These are phyloP conservation scores for Aspergillus oerlinghausenensis DNA, from an alignment of 2,329 filamentous ascomycete genomes.

Conservation along the genomic window DNA sequence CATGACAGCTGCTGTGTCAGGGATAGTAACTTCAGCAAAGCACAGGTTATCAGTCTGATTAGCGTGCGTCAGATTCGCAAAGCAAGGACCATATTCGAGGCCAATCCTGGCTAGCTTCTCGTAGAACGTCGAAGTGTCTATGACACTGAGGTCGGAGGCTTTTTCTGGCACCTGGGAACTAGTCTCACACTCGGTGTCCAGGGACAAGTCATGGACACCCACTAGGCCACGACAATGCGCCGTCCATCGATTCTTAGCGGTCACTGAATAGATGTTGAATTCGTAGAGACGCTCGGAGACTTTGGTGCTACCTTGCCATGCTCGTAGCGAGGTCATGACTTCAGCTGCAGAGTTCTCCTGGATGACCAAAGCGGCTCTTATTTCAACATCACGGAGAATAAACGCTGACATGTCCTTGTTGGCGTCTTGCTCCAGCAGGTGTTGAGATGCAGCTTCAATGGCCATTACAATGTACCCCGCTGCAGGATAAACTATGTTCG, in stretches of 20 bases:
- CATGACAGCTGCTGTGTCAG: conserved; percentile 24
- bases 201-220: not conserved
- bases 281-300: conserved; percentile 3
- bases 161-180: too few species aligned
- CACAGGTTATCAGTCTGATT: conserved; percentile 7
- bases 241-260: conserved; percentile 19
- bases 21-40: conserved; percentile 19
- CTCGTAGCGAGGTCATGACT: conserved; percentile 11
- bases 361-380: conserved; percentile 21
- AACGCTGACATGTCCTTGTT: conserved; percentile 1
- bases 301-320: not conserved
- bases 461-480: conserved; percentile 29
- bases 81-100: conserved; percentile 26
- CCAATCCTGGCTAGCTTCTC: conserved; percentile 18
- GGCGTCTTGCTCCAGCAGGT: conserved; percentile 1
- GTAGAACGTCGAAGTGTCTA: conserved; percentile 23
- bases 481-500: conserved; percentile 25
- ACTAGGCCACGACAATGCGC: conserved; percentile 22
- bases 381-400: conserved; percentile 17
- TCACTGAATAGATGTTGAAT: conserved; percentile 21
- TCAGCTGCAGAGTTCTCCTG: conserved; percentile 14
- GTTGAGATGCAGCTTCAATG: conserved; percentile 22
- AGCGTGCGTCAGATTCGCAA: conserved; percentile 19
- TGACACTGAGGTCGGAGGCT: not conserved
- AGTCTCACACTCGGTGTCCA: not conserved